Percentiles rank a stretch among this genome's conserved stretches.
These are phyloP conservation scores for Eremochloa ophiuroides DNA, from an alignment of 176 grass and related monocot species.

Conservation along the genomic window DNA sequence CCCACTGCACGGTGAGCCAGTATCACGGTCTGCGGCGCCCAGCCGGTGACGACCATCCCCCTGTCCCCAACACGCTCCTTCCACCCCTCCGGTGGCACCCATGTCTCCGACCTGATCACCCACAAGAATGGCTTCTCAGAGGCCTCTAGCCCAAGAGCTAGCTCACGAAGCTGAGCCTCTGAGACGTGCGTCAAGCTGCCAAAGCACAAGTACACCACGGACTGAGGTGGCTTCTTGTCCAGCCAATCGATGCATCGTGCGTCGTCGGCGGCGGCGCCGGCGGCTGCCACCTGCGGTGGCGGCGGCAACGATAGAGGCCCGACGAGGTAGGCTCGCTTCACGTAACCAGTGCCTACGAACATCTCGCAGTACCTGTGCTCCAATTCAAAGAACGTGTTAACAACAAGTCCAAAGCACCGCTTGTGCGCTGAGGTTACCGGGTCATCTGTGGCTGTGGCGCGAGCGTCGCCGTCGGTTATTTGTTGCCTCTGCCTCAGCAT, in stretches of 20 bases:
- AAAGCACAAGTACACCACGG: constrained; percentile 42
- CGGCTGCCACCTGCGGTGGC: neutral
- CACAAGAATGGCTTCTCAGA: constrained; percentile 22
- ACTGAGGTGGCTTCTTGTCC: neutral
- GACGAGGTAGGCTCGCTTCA: constrained; percentile 11
- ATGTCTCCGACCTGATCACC: neutral
- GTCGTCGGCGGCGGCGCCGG: neutral
- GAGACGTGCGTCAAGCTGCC: constrained; percentile 17
- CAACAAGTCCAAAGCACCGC: neutral
- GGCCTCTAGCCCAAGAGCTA: constrained; percentile 33
- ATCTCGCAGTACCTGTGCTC: neutral
- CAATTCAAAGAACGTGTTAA: constrained; percentile 32
- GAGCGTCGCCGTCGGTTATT: accelerated
- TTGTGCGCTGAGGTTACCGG: accelerated
- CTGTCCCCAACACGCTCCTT: neutral
- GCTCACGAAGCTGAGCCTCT: neutral
- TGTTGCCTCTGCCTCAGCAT: neutral
- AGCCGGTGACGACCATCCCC: constrained; percentile 10
- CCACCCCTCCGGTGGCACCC: neutral
- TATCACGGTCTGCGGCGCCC: constrained; percentile 23
- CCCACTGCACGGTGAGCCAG: constrained; percentile 5
- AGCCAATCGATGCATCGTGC: constrained; percentile 25
- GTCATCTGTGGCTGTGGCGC: accelerated
- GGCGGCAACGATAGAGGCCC: constrained; percentile 13
- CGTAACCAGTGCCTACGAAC: neutral